A percentile compares a stretch with the other conserved stretches of the same genome.
Conservation (phyloP, 352 stramenopile genomes). For the Aphanomyces cochlioides region DNA sequence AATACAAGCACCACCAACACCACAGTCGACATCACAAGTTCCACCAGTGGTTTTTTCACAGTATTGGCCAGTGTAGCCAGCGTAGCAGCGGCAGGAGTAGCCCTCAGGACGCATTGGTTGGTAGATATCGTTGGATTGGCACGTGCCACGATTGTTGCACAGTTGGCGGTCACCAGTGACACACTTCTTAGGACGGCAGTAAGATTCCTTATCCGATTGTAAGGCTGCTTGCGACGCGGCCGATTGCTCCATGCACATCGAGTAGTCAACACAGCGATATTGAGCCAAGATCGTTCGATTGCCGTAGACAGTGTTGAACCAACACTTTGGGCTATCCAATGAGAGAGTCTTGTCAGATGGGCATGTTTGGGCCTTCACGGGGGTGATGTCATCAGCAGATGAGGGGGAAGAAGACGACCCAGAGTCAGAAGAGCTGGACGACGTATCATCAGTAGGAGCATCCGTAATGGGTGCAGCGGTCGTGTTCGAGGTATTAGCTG, state of each 20-base stretch:
- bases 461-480: not conserved
- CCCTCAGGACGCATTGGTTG: conserved; percentile 11
- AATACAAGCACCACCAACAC: conserved; percentile 45
- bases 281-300: conserved; percentile 8
- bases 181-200: conserved; percentile 28
- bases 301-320: conserved; percentile 20
- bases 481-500: not conserved
- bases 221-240: not conserved
- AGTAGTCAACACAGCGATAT: conserved; percentile 25
- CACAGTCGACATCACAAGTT: conserved; percentile 56
- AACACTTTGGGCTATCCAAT: conserved; percentile 15
- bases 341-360: conserved; percentile 3
- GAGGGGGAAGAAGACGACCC: not conserved
- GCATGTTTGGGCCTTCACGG: conserved; percentile 21
- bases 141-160: conserved; percentile 62
- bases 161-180: conserved; percentile 25
- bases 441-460: not conserved
- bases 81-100: conserved; percentile 63
- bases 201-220: conserved; percentile 5
- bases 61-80: conserved; percentile 42
- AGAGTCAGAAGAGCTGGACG: not conserved
- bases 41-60: conserved; percentile 44
- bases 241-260: conserved; percentile 25
- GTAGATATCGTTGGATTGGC: conserved; percentile 35
- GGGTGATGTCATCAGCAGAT: not conserved